Conservation (phyloP, 2,329 filamentous ascomycete species). For the Endothia cerciana region DNA sequence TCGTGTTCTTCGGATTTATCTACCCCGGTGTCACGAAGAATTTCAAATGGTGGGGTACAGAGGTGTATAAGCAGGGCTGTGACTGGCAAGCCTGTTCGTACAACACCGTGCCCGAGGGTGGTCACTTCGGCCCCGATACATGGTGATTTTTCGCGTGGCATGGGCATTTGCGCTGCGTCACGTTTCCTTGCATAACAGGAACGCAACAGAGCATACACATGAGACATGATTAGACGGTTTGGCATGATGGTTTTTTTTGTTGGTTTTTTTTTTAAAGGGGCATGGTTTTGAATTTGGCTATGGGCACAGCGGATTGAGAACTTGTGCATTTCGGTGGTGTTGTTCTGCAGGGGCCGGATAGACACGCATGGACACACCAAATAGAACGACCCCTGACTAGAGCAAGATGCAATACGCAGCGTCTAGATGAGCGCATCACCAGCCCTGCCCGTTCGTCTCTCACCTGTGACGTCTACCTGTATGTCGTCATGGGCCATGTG, state of each 20-base stretch:
- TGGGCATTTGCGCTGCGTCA: not conserved
- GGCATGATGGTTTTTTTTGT: not conserved
- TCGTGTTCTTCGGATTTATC: conserved; percentile 86
- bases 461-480: not conserved
- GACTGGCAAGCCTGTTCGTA: conserved; percentile 84
- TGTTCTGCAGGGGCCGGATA: not conserved
- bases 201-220: conserved; percentile 2
- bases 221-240: conserved; percentile 1
- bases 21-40: conserved; percentile 74
- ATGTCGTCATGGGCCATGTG: not conserved
- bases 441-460: too few relatives aligned
- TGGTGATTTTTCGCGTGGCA: conserved; percentile 49
- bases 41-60: conserved; percentile 88
- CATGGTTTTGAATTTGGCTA: not conserved
- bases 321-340: not conserved
- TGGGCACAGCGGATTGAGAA: not conserved
- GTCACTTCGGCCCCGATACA: conserved; percentile 66
- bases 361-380: not conserved
- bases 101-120: conserved; percentile 63
- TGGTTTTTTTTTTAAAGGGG: not conserved
- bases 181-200: conserved; percentile 6
- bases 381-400: too few relatives aligned
- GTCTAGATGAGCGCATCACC: too few relatives aligned
- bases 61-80: conserved; percentile 81
- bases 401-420: too few relatives aligned